Evolutionary conservation across 768 basidiomycete species (phyloP), one percentile per base, ranked within the genome.

Genomic region (Tulasnella sp.): DNA sequence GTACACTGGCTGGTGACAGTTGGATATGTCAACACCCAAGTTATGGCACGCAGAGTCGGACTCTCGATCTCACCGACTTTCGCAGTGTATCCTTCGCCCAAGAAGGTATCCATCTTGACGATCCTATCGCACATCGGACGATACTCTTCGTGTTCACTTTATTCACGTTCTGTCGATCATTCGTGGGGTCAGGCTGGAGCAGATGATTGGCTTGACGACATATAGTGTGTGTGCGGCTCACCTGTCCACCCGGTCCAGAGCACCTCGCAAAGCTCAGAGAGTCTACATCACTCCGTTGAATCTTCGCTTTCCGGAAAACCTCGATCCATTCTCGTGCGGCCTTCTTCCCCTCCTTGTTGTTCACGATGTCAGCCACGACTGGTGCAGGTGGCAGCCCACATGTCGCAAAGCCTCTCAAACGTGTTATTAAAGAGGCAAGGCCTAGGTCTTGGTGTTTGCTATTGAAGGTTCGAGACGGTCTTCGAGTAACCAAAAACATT

Each of bases 101-200:
- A 1, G 74, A 68, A 7, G 91, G 91, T 66, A 92, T 88, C 90
- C 90, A 92, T 0, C 79, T 69, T 1, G 84, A 11, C 39, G 39
- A 81, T 67, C 87, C 81, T 9, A 91, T 66, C 5, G 83, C 78
- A 76, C 89, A 90, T 47, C 89, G 83, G 17, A 89, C 75, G 0
- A 86, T 88, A 0, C 86, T 90, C 78, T 93, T 93, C 16, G 92
- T 93, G 73, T 91, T 92, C n/a, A 93, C 85, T 80, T 92, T 94
- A 77, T 94, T 94, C 42, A 94, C 92, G 75, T 94, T 91, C 90
- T 93, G 75, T 16, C 19, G 19, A 26, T 6, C 40, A 41, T 37
- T 14, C 40, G 12, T 12, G 22, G 41, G 11, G 39, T 69, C 8
- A 42, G 63, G 17, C 39, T n/a, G n/a, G n/a, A n/a, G n/a, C n/a